These are phyloP conservation scores for Tuber magnatum DNA, from an alignment of 495 filamentous ascomycete species.

Conservation along the genomic window DNA sequence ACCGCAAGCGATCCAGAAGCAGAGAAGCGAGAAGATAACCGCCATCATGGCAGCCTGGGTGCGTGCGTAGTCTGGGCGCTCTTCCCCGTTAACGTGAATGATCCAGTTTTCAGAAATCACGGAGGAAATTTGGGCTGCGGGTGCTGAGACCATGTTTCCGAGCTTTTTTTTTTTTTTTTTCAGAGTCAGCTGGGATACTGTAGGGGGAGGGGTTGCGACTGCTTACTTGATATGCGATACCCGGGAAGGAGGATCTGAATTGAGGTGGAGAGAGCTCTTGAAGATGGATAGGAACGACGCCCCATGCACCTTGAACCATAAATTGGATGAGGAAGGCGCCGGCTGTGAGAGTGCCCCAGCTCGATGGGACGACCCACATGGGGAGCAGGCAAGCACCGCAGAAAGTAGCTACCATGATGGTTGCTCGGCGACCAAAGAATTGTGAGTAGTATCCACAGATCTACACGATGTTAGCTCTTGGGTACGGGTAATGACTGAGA, in stretches of 20 bases:
- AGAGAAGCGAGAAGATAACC: conserved; percentile 49
- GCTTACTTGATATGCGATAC: conserved; percentile 53
- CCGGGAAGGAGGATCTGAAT: conserved; percentile 63
- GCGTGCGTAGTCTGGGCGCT: conserved; percentile 59
- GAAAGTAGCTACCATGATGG: conserved; percentile 56
- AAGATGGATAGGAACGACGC: conserved; percentile 70
- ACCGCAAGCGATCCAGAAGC: conserved; percentile 52
- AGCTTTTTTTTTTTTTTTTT: conserved; percentile 44
- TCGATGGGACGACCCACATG: conserved; percentile 61
- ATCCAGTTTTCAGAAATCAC: conserved; percentile 55
- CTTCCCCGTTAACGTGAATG: conserved; percentile 46
- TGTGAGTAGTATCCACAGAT: conserved; percentile 61
- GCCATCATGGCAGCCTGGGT: conserved; percentile 65
- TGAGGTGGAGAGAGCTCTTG: conserved; percentile 69
- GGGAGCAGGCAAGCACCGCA: conserved; percentile 57
- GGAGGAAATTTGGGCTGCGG: conserved; percentile 65
- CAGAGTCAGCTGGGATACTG: background rate
- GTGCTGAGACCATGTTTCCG: conserved; percentile 68
- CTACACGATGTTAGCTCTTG: conserved; percentile 4
- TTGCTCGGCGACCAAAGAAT: conserved; percentile 60
- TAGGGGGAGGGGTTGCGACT: background rate
- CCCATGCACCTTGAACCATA: conserved; percentile 71
- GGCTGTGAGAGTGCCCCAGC: conserved; percentile 53
- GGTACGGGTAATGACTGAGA: too few species aligned
- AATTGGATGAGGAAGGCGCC: conserved; percentile 72